These are phyloP conservation scores for Alternaria incomplexa DNA, from an alignment of 2,329 filamentous ascomycete species.

Conservation along the genomic window DNA sequence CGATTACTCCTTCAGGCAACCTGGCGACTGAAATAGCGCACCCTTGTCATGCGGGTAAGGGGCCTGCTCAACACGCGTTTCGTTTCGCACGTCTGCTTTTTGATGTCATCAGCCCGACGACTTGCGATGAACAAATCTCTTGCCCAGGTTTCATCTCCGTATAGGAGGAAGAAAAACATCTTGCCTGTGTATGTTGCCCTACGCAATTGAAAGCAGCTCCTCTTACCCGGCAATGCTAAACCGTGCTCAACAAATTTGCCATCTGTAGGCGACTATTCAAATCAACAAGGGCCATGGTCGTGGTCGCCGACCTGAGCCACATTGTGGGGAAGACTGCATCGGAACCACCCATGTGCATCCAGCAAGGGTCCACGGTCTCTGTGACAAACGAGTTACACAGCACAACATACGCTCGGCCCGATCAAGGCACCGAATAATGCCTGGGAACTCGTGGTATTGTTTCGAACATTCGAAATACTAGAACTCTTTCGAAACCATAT, in stretches of 20 bases:
- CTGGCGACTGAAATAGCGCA: neutral
- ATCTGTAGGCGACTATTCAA: neutral
- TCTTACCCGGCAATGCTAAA: neutral
- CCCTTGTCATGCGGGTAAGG: neutral
- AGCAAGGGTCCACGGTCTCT: neutral
- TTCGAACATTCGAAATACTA: neutral
- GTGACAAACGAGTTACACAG: constrained; percentile 5
- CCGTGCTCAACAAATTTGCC: neutral
- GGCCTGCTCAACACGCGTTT: constrained; percentile 3
- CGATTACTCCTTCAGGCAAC: neutral
- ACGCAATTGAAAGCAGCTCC: neutral
- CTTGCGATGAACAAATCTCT: neutral
- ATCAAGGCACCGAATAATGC: neutral
- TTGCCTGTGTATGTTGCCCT: neutral
- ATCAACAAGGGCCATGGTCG: neutral
- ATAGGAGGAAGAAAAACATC: neutral
- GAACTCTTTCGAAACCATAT: neutral
- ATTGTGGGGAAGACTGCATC: constrained; percentile 18
- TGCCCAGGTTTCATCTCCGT: neutral
- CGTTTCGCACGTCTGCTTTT: constrained; percentile 3
- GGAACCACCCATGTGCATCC: constrained; percentile 8
- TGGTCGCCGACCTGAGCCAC: constrained; percentile 41
- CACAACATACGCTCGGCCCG: neutral
- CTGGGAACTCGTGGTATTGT: neutral
- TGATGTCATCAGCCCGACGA: neutral